Percentiles rank a stretch among this genome's conserved stretches.
These are phyloP conservation scores for Nadsonia starkeyi-henricii DNA, from an alignment of 1,139 yeast species.

Conservation along the genomic window DNA sequence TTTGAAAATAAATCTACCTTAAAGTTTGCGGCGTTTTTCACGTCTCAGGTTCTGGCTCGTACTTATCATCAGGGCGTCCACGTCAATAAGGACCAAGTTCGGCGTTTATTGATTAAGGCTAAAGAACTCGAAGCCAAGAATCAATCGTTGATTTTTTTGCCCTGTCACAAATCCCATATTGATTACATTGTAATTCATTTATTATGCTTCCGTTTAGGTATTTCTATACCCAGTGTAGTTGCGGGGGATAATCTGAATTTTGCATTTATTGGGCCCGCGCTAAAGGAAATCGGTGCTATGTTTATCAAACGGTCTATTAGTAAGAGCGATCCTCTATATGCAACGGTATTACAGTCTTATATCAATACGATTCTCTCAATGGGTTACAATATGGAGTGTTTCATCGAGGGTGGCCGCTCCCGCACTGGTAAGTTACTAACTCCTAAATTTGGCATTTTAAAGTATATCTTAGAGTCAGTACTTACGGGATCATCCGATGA, in stretches of 20 bases:
- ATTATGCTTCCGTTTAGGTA: constrained; percentile 41
- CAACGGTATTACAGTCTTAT: constrained; percentile 37
- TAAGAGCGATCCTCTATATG: constrained; percentile 40
- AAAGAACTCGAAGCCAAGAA: constrained; percentile 22
- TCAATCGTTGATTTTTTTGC: constrained; percentile 27
- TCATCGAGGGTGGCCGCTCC: constrained; percentile 55
- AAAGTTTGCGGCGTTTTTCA: constrained; percentile 24
- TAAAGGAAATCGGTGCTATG: constrained; percentile 29
- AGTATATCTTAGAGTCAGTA: constrained; percentile 35
- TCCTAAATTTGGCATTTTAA: constrained; percentile 53
- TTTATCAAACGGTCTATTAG: constrained; percentile 29
- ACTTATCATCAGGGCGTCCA: constrained; percentile 32
- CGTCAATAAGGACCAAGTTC: constrained; percentile 24
- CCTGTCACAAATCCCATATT: constrained; percentile 50
- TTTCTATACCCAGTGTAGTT: constrained; percentile 46
- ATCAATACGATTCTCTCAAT: constrained; percentile 38
- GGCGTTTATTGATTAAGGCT: constrained; percentile 23
- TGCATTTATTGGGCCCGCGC: constrained; percentile 38
- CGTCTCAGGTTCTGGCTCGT: constrained; percentile 27
- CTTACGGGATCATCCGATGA: constrained; percentile 33
- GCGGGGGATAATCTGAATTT: constrained; percentile 61
- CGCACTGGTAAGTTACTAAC: constrained; percentile 51
- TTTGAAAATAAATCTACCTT: constrained; percentile 22
- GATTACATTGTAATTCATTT: constrained; percentile 53
- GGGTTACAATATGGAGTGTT: constrained; percentile 46